Base-by-base conservation (phyloP, 495 filamentous ascomycete species). In the Neohortaea acidophila region DNA sequence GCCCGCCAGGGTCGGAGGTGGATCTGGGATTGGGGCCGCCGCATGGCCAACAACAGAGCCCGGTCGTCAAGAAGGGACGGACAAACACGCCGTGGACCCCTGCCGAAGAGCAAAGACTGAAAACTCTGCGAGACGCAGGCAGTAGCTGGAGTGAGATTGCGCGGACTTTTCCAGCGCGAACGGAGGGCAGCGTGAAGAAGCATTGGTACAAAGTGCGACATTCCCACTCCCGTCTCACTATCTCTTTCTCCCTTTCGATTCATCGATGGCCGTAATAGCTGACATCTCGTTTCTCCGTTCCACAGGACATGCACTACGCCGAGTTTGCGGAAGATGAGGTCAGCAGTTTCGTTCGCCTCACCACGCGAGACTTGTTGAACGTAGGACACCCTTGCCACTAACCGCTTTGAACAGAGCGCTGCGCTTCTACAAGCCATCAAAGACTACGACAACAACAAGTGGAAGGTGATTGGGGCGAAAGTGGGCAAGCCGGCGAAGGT, bases 291-390 rank as follows among this genome's bases (percentile, higher is more conserved):
- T 15, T 42, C 7, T 17, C 50, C 36, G 54, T 64, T 30, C 35
- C 8, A 25, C 48, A 77, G 85, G 89, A 96, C 52, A 97, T 97
- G 89, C 89, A 97, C 53, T 96, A 97, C 59, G 89, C 89, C 38
- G 89, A 97, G 55, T 97, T 97, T 54, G 89, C 81, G 33, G 89
- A 94, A 67, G 86, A 97, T 51, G 89, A 97, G 73, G 85, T 93
- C 70, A 56, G 61, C 62, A 30, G 26, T 36, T 52, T 52, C 49
- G 49, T 52, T 53, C 39, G 45, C 44, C 38, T 45, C 39, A 49
- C 46, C 33, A n/a, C n/a, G 46, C 42, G 46, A n/a, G 35, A 37
- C 21, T 15, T 20, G 39, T 42, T 43, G 39, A 20, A 31, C 28
- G 14, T 39, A 22, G 3, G 26, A 40, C 30, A 33, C 25, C 36